Evolutionary conservation across 192 early-diverging fungal species (phyloP).

Genomic region (Oehlia diaphana): DNA sequence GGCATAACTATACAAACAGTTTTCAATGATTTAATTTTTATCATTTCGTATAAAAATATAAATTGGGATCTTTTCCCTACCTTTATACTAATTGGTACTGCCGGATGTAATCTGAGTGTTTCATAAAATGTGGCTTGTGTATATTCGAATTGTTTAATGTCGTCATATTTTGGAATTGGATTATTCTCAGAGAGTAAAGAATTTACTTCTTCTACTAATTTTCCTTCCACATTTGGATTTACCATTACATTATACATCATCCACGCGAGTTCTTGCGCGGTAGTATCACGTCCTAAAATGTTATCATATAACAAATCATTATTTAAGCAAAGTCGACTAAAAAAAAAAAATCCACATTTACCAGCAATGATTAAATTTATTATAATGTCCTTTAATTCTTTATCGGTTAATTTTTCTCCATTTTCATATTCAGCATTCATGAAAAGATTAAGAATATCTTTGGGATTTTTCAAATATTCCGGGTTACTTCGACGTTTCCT

Average conservation of each 20-base stretch:
- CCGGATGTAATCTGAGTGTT: conserved; percentile 64
- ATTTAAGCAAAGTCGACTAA: too few relatives aligned
- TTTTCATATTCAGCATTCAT: conserved; percentile 45
- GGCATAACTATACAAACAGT: background rate
- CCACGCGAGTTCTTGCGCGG: conserved; percentile 57
- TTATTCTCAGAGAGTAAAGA: background rate
- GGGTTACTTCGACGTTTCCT: background rate
- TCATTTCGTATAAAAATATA: background rate
- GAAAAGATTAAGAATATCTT: conserved; percentile 47
- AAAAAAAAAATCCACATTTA: background rate
- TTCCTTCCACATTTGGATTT: conserved; percentile 38
- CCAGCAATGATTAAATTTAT: conserved; percentile 44
- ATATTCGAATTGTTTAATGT: background rate
- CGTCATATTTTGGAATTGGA: conserved; percentile 32
- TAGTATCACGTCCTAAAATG: conserved; percentile 56
- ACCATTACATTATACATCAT: conserved; percentile 48
- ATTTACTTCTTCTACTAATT: conserved; percentile 40
- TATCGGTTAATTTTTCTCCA: conserved; percentile 38
- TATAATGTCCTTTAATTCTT: conserved; percentile 48
- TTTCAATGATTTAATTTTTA: background rate
- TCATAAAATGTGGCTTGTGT: conserved; percentile 37
- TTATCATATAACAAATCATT: background rate
- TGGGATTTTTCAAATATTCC: conserved; percentile 27
- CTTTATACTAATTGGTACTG: conserved; percentile 62
- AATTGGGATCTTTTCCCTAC: conserved; percentile 1